Base-by-base conservation (phyloP, 2,329 filamentous ascomycete genomes). In the Sordariomycetes sp. region DNA sequence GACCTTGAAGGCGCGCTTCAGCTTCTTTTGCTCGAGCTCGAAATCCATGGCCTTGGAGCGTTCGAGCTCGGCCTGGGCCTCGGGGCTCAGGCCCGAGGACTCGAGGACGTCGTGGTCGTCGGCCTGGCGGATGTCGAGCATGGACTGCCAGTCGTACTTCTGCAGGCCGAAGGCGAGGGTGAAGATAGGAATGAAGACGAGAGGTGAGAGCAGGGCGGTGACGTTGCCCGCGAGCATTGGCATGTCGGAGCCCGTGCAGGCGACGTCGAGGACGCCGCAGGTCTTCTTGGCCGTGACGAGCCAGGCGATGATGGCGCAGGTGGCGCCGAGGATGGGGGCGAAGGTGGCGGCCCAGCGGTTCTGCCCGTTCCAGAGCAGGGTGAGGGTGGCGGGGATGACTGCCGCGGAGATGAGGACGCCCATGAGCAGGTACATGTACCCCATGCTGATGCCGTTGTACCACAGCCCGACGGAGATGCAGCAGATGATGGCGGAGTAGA, bases 201-300 rank as follows among this genome's bases (percentile, higher is more conserved):
- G 41, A 0, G 87, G 87, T 0, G 82, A 81, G 7, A 94, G 75
- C 2, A 94, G 70, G 0, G 86, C 85, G 1, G 80, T 77, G 4
- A 94, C 84, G 45, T 92, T 92, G 30, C 86, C 86, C 4, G 81
- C 86, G 16, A 94, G 63, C 86, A 93, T 93, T 10, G 86, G 84
- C 42, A 84, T 75, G 58, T 93, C 93, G 24, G 78, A 73, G 3
- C 88, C 88, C 0, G 86, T 90, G 45, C 81, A 84, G 1, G 61
- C 68, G 26, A 94, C 82, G 29, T 69, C 74, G 18, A 94, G 69
- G 3, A 61, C 58, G 15, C 82, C 82, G 46, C 76, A 83, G 47
- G 84, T 57, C 46, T 72, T 77, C 50, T 79, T 76, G 2, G 82
- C 72, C 0, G 81, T 86, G 3, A 86, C 82, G 4, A 87, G 69